These are phyloP conservation scores for Leptographium wingfieldii DNA, from an alignment of 2,329 filamentous ascomycete genomes.

Conservation along the genomic window DNA sequence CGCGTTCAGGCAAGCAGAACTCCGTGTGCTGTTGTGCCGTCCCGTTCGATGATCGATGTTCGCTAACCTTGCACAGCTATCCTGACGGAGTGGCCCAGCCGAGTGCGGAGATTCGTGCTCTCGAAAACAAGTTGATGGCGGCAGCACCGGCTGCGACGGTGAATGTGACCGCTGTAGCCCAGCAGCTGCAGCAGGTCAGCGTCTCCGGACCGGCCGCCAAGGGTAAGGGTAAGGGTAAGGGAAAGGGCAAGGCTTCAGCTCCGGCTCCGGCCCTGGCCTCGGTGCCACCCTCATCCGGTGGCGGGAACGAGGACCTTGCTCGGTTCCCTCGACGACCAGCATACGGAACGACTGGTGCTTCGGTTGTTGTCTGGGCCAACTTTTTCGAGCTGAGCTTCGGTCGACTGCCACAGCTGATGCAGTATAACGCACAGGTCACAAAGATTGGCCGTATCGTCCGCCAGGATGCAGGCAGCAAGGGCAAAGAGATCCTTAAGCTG, in stretches of 20 bases:
- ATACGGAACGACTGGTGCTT: conserved; percentile 31
- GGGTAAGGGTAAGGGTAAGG: background rate
- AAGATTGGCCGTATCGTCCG: background rate
- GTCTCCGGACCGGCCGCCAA: background rate
- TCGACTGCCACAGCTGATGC: conserved; percentile 24
- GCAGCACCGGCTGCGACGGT: background rate
- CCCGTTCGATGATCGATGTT: background rate
- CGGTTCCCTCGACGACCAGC: conserved; percentile 33
- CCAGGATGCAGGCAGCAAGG: background rate
- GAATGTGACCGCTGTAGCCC: background rate
- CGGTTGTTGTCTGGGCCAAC: conserved; percentile 39
- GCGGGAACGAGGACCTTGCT: background rate
- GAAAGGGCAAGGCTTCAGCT: background rate
- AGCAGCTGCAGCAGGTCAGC: background rate
- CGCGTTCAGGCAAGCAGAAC: conserved; percentile 19
- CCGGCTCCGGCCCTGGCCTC: background rate
- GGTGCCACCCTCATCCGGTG: background rate
- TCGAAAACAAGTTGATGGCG: conserved; percentile 15
- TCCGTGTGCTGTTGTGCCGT: no score
- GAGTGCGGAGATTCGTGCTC: conserved; percentile 16
- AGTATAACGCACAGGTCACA: conserved; percentile 30
- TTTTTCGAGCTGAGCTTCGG: conserved; percentile 33
- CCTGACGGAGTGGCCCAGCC: conserved; percentile 9
- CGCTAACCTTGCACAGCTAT: conserved; percentile 3
- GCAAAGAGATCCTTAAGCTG: background rate